These are phyloP conservation scores for Peziza echinospora DNA, from an alignment of 495 filamentous ascomycete species.

Conservation along the genomic window DNA sequence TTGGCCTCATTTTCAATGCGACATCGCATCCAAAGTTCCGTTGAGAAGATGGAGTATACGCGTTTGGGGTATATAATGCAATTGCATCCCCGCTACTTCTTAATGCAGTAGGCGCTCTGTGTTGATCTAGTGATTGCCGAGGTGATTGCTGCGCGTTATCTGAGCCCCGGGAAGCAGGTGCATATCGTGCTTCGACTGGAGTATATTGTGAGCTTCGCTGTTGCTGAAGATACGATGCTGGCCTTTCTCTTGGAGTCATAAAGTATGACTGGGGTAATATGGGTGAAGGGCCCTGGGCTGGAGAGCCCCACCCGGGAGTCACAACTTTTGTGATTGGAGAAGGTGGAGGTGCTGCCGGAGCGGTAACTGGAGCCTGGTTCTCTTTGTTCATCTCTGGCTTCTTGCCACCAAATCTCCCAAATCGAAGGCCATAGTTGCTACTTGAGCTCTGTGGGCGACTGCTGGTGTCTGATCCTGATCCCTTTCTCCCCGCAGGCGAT, in stretches of 20 bases:
- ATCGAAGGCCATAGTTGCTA: slow-evolving; percentile 4
- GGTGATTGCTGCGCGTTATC: not conserved
- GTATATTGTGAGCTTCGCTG: not conserved
- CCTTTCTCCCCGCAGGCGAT: slow-evolving; percentile 13
- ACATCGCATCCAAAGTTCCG: slow-evolving; percentile 15
- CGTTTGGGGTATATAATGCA: slow-evolving; percentile 4
- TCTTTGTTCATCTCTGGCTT: slow-evolving; percentile 18
- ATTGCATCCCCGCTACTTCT: not conserved
- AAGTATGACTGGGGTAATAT: slow-evolving; percentile 1
- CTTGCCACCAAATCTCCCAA: slow-evolving; percentile 2
- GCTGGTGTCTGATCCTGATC: slow-evolving; percentile 16
- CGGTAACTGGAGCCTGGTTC: slow-evolving; percentile 9
- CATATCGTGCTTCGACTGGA: not conserved
- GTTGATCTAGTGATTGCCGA: not conserved
- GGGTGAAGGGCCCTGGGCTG: slow-evolving; percentile 4
- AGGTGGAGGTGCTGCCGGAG: not conserved
- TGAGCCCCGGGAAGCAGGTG: not conserved
- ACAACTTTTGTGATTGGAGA: slow-evolving; percentile 2
- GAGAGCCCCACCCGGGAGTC: slow-evolving; percentile 2
- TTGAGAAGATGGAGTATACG: slow-evolving; percentile 16
- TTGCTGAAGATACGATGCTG: not conserved
- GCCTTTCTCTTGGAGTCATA: not conserved
- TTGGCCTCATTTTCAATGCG: slow-evolving; percentile 13
- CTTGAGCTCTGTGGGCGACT: slow-evolving; percentile 12
- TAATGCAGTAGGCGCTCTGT: not conserved